These are phyloP conservation scores for Boechera divaricarpa DNA, from an alignment of 345 rosid species.

Conservation along the genomic window DNA sequence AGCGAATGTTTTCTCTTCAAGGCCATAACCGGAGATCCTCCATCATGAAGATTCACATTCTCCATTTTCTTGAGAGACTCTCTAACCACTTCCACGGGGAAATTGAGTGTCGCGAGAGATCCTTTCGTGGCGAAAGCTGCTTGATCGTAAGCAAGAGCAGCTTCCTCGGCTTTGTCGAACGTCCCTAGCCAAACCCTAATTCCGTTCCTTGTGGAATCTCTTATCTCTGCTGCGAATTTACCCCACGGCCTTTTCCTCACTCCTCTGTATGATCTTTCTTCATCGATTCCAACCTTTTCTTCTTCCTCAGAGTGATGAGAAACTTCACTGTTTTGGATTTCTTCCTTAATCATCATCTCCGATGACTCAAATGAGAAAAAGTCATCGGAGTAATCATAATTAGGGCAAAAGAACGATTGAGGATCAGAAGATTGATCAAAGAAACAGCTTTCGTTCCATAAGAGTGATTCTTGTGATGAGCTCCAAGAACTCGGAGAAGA, in stretches of 20 bases:
- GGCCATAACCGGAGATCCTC: slow-evolving; percentile 70
- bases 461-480: slow-evolving; percentile 51
- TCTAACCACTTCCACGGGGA: slow-evolving; percentile 57
- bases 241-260: slow-evolving; percentile 84
- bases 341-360: slow-evolving; percentile 46
- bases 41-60: slow-evolving; percentile 52
- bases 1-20: slow-evolving; percentile 62
- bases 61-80: slow-evolving; percentile 63
- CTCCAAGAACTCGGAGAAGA: slow-evolving; percentile 47
- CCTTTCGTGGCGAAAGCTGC: slow-evolving; percentile 73
- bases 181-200: slow-evolving; percentile 83
- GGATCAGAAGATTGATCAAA: slow-evolving; percentile 37
- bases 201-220: slow-evolving; percentile 70
- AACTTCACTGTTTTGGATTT: slow-evolving; percentile 35
- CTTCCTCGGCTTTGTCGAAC: slow-evolving; percentile 71
- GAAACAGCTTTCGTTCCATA: slow-evolving; percentile 51
- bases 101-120: slow-evolving; percentile 62
- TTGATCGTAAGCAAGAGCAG: slow-evolving; percentile 80
- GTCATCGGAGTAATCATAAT: slow-evolving; percentile 52
- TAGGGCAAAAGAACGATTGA: slow-evolving; percentile 48
- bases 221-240: slow-evolving; percentile 75
- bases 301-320: slow-evolving; percentile 40
- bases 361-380: slow-evolving; percentile 47
- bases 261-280: slow-evolving; percentile 61
- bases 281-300: slow-evolving; percentile 48